Conservation (phyloP, 495 filamentous ascomycete species). For the Hypoxylon trugodes region DNA sequence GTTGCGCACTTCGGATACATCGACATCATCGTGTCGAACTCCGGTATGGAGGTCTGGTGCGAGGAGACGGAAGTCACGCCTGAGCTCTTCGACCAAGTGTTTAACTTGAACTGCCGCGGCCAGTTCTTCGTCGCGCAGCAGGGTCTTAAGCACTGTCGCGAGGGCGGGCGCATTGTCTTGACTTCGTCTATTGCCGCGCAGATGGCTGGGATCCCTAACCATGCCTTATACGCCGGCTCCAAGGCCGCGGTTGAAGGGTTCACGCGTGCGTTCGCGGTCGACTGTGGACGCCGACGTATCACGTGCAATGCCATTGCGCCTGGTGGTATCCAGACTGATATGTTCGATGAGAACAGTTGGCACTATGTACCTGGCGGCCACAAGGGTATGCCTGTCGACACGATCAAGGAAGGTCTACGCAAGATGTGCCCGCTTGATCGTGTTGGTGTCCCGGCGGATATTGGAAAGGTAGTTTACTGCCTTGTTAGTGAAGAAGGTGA, state of each 20-base stretch:
- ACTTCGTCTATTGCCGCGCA: conserved; percentile 72
- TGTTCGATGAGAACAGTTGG: conserved; percentile 71
- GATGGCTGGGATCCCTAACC: conserved; percentile 68
- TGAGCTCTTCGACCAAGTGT: conserved; percentile 79
- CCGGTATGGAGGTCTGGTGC: conserved; percentile 69
- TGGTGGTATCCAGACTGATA: conserved; percentile 74
- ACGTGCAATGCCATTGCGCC: conserved; percentile 73
- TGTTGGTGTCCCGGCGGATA: conserved; percentile 62
- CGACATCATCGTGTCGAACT: conserved; percentile 78
- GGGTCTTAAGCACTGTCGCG: conserved; percentile 68
- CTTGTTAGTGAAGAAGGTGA: conserved; percentile 64
- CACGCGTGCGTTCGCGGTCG: conserved; percentile 63
- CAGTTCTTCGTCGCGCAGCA: conserved; percentile 85
- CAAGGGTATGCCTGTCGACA: conserved; percentile 48
- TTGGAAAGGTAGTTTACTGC: conserved; percentile 64
- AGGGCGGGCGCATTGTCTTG: conserved; percentile 69
- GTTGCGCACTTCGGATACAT: conserved; percentile 59
- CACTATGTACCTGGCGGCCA: conserved; percentile 66
- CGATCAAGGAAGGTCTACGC: conserved; percentile 49
- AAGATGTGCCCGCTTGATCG: conserved; percentile 61
- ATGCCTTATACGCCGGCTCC: conserved; percentile 67
- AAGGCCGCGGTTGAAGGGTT: conserved; percentile 68
- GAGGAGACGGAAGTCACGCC: conserved; percentile 75
- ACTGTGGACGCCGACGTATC: conserved; percentile 56
- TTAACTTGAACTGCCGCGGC: conserved; percentile 78